phyloP scores from a whole-genome alignment of 257 asterid species.

The Anisodus acutangulus region DNA sequence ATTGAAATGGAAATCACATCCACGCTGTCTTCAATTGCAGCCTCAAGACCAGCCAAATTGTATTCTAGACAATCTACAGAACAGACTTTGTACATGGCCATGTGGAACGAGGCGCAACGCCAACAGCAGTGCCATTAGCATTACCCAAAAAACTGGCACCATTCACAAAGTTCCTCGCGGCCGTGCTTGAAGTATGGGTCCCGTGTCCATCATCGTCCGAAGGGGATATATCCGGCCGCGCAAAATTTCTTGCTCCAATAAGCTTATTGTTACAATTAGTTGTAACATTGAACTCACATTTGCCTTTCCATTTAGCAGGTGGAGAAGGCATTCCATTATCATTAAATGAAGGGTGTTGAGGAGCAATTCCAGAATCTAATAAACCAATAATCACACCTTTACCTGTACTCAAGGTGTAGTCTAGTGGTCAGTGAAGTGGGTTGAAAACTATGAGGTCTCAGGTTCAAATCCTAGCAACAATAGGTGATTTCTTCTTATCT shows the following conservation, averaged over 20 bases:
- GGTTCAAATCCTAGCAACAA: no score
- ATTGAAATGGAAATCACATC: slow-evolving; percentile 31
- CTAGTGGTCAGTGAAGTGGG: no score
- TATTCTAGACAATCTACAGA: not conserved
- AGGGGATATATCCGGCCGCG: not conserved
- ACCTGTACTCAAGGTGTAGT: not conserved
- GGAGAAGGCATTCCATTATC: slow-evolving; percentile 33
- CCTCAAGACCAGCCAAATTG: slow-evolving; percentile 22
- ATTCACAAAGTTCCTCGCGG: slow-evolving; percentile 10
- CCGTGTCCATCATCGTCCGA: slow-evolving; percentile 20
- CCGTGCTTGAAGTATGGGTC: slow-evolving; percentile 27
- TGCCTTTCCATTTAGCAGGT: slow-evolving; percentile 31
- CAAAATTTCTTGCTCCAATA: slow-evolving; percentile 26
- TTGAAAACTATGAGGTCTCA: no score
- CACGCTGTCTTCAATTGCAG: slow-evolving; percentile 34
- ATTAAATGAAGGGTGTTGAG: slow-evolving; percentile 25
- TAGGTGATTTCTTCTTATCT: no score
- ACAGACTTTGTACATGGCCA: slow-evolving; percentile 28
- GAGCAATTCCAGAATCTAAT: slow-evolving; percentile 18
- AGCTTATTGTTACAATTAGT: slow-evolving; percentile 27
- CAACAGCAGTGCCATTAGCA: slow-evolving; percentile 29
- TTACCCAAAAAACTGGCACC: slow-evolving; percentile 25
- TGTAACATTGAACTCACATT: slow-evolving; percentile 23
- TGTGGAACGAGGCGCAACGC: not conserved
- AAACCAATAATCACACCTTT: slow-evolving; percentile 24